phyloP scores from a whole-genome alignment of 768 basidiomycete species.

The Leucogyrophana mollusca region DNA sequence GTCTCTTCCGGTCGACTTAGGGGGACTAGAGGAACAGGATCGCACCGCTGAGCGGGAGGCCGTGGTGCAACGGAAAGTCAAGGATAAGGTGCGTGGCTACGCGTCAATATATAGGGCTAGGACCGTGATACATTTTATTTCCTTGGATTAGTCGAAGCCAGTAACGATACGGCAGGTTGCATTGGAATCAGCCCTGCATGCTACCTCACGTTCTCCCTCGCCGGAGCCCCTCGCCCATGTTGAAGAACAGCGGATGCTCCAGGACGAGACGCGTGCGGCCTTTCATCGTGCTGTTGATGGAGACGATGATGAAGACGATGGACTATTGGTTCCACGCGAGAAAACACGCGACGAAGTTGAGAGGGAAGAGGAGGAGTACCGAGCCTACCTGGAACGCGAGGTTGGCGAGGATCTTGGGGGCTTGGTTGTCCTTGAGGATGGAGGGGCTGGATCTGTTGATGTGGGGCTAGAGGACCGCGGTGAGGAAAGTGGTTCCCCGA shows the following conservation, averaged over 20 bases:
- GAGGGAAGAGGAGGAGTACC: slow-evolving; percentile 83
- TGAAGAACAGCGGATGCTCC: slow-evolving; percentile 73
- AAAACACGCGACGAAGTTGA: slow-evolving; percentile 78
- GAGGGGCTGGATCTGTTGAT: slow-evolving; percentile 11
- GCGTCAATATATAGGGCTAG: background rate
- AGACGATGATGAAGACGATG: slow-evolving; percentile 56
- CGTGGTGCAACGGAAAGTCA: slow-evolving; percentile 23
- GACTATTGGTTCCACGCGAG: slow-evolving; percentile 69
- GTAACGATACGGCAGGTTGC: slow-evolving; percentile 74
- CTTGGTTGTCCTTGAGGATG: slow-evolving; percentile 55
- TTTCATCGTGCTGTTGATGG: slow-evolving; percentile 55
- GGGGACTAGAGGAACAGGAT: slow-evolving; percentile 62
- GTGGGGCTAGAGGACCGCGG: slow-evolving; percentile 28
- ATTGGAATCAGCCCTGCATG: slow-evolving; percentile 60
- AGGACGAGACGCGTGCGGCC: slow-evolving; percentile 80
- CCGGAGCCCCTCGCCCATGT: slow-evolving; percentile 63
- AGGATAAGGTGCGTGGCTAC: slow-evolving; percentile 49
- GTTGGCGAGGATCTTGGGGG: slow-evolving; percentile 74
- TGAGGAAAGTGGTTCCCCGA: slow-evolving; percentile 27
- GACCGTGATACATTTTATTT: slow-evolving; percentile 2
- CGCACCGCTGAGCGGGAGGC: slow-evolving; percentile 31
- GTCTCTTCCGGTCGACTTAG: no score
- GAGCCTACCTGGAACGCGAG: slow-evolving; percentile 74
- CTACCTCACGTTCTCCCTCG: slow-evolving; percentile 56
- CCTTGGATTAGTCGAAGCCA: slow-evolving; percentile 54